These are phyloP conservation scores for Tuber calosporum DNA, from an alignment of 495 filamentous ascomycete species.

Conservation along the genomic window DNA sequence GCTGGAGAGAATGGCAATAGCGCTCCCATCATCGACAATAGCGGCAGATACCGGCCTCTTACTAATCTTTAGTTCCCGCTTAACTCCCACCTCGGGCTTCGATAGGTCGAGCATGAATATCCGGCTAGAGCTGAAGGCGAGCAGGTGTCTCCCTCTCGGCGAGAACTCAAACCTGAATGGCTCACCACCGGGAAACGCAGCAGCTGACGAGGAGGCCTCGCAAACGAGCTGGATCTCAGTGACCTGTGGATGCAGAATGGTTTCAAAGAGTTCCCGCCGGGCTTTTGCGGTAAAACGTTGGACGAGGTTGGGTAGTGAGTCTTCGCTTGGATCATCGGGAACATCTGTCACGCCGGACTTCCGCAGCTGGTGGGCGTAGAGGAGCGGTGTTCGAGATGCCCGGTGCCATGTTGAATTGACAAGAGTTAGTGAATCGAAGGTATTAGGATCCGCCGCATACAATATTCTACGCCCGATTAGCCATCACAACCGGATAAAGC, in stretches of 20 bases:
- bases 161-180: constrained; percentile 78
- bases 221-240: constrained; percentile 73
- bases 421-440: constrained; percentile 75
- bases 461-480: constrained; percentile 56
- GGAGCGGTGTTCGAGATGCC: constrained; percentile 60
- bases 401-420: constrained; percentile 70
- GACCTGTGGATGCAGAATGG: constrained; percentile 61
- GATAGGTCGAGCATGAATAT: constrained; percentile 70
- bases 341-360: constrained; percentile 47
- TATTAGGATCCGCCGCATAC: constrained; percentile 63
- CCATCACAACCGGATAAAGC: constrained; percentile 4
- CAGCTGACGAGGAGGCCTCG: constrained; percentile 72
- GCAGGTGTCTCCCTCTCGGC: constrained; percentile 60
- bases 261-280: constrained; percentile 72
- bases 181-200: constrained; percentile 71
- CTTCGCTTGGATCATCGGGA: constrained; percentile 46
- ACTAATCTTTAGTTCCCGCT: constrained; percentile 70
- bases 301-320: constrained; percentile 56
- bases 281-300: constrained; percentile 62
- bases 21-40: constrained; percentile 68
- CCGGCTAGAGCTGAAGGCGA: constrained; percentile 79
- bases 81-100: constrained; percentile 52
- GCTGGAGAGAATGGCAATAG: constrained; percentile 71
- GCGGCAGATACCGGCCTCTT: constrained; percentile 69
- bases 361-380: constrained; percentile 71